These are phyloP conservation scores for Colletotrichum theobromicola DNA, from an alignment of 2,329 filamentous ascomycete genomes.

Conservation along the genomic window DNA sequence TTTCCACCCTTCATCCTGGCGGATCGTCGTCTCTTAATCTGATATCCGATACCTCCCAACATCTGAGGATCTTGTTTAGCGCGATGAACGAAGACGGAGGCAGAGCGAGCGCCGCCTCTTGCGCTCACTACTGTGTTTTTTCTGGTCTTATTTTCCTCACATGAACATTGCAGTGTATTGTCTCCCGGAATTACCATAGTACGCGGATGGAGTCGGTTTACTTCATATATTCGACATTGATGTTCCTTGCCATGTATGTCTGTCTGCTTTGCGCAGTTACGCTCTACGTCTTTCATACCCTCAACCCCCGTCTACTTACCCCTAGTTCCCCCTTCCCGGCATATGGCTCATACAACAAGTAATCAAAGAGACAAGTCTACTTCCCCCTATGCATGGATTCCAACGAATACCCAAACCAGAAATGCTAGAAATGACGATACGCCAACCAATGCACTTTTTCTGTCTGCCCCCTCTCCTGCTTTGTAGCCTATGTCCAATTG, in stretches of 20 bases:
- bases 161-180: too few relatives aligned
- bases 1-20: neutral
- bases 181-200: neutral
- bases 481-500: neutral
- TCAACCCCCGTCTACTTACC: neutral
- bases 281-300: neutral
- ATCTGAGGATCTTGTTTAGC: neutral
- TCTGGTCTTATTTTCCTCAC: too few relatives aligned
- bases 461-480: neutral
- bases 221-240: neutral
- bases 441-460: constrained; percentile 6
- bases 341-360: neutral
- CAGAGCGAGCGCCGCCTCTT: too few relatives aligned
- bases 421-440: constrained; percentile 1
- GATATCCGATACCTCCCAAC: neutral
- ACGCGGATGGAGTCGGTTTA: neutral
- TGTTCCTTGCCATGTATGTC: neutral
- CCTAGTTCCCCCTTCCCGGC: neutral
- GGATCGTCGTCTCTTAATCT: neutral
- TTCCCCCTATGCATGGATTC: neutral
- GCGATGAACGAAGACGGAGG: neutral
- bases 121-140: too few relatives aligned
- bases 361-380: neutral
- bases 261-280: neutral
- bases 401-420: neutral